phyloP scores from a whole-genome alignment of 2,329 filamentous ascomycete species.

The Colletotrichum nymphaeae region DNA sequence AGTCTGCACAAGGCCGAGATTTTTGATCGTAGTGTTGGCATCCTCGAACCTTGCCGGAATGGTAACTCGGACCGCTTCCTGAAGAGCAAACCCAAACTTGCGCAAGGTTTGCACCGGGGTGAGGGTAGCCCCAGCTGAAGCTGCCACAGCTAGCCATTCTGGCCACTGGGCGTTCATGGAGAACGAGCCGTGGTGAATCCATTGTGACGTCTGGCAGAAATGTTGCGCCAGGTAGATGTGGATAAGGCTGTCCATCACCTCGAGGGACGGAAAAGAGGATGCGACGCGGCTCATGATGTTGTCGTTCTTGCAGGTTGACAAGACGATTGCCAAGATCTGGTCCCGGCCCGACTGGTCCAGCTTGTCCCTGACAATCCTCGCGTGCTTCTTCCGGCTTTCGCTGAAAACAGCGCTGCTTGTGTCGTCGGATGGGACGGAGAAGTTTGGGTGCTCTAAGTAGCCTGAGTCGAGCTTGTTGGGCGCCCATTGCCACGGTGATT shows the following conservation, averaged over 20 bases:
- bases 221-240: constrained; percentile 70
- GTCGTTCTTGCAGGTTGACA: constrained; percentile 66
- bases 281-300: constrained; percentile 63
- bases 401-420: constrained; percentile 51
- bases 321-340: constrained; percentile 71
- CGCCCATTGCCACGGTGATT: constrained; percentile 63
- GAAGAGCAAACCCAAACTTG: constrained; percentile 69
- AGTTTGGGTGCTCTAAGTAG: constrained; percentile 57
- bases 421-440: constrained; percentile 56
- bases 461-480: constrained; percentile 56
- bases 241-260: constrained; percentile 69
- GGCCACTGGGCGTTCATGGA: constrained; percentile 65
- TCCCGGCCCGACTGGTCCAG: constrained; percentile 65
- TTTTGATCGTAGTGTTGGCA: constrained; percentile 58
- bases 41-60: constrained; percentile 55
- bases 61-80: constrained; percentile 60
- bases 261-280: constrained; percentile 71
- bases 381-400: constrained; percentile 49
- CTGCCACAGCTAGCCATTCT: constrained; percentile 70
- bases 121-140: constrained; percentile 69
- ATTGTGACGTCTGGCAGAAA: constrained; percentile 66
- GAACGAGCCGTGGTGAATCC: constrained; percentile 72
- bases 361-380: constrained; percentile 55
- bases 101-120: constrained; percentile 68
- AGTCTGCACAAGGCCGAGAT: constrained; percentile 61